Evolutionary conservation across 1,139 yeast genomes (phyloP), one percentile per base, ranked within the genome.

Genomic region (Martiniozyma asiatica): DNA sequence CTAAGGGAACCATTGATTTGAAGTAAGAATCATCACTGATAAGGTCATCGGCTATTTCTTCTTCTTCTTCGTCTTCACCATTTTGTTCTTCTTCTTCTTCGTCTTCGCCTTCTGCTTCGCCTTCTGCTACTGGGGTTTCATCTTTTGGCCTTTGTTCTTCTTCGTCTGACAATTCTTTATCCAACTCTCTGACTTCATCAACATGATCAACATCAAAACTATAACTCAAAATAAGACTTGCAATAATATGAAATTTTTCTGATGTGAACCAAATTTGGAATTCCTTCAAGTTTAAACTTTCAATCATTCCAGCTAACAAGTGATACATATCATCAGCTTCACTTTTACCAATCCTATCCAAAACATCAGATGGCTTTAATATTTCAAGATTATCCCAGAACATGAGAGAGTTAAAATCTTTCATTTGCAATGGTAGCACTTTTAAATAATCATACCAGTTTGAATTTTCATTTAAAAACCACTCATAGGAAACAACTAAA

Each of bases 1-100:
- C 97, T 31, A 85, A 58, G 0, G 97, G 94, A 6, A 85, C 85
- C 94, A 89, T 79, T 0, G 94, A 79, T 49, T 89, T 87, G 39
- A 68, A 59, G 33, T 64, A 66, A 3, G 62, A 61, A 32, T 66
- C 75, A 16, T 39, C 43, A 25, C 43, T 43, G 25, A 42, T 42
- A 8, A 16, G 9, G 3, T 24, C 28, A n/a, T 29, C 25, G n/a
- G n/a, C n/a, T n/a, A n/a, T n/a, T 4, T 24, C 30, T 9, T 24
- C 29, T 3, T 25, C 25, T 8, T 26, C 22, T 10, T 35, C 31
- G 11, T 35, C 41, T n/a, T n/a, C n/a, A n/a, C n/a, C 34, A 7
- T 26, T 20, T 6, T 28, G 38, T 7, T 35, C 35, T 12, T 28
- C 37, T 8, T 32, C 29, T 4, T 37, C 38, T 8, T 36, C 35